These are phyloP conservation scores for Penicillium freii DNA, from an alignment of 2,329 filamentous ascomycete genomes.

Conservation along the genomic window DNA sequence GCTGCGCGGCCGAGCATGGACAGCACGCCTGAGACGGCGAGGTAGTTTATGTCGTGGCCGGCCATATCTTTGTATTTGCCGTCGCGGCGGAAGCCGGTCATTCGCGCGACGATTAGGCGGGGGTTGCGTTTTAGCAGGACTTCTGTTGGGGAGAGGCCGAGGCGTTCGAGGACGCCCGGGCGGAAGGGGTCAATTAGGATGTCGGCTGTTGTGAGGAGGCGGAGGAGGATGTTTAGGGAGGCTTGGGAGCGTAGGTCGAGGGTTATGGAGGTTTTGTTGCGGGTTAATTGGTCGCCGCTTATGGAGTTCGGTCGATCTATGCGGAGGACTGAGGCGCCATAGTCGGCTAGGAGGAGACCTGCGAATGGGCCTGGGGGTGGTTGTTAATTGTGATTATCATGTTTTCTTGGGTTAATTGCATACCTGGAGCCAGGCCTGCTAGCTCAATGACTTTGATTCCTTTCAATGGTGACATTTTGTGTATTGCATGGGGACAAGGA, in stretches of 20 bases:
- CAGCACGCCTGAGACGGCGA: slow-evolving; percentile 80
- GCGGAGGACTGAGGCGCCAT: slow-evolving; percentile 82
- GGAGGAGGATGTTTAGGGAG: slow-evolving; percentile 65
- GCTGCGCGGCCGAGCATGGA: slow-evolving; percentile 69
- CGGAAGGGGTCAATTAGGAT: slow-evolving; percentile 91
- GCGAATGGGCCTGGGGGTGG: slow-evolving; percentile 71
- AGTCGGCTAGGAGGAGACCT: slow-evolving; percentile 83
- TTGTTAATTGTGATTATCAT: slow-evolving; percentile 2
- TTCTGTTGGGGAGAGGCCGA: slow-evolving; percentile 69
- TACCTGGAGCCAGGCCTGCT: slow-evolving; percentile 64
- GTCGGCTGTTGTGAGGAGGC: slow-evolving; percentile 64
- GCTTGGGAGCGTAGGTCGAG: slow-evolving; percentile 70
- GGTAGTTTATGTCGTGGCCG: slow-evolving; percentile 95
- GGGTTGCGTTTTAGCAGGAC: slow-evolving; percentile 68
- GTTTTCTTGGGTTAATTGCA: slow-evolving; percentile 2
- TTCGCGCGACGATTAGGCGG: slow-evolving; percentile 73
- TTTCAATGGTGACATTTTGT: slow-evolving; percentile 42
- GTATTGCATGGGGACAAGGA: background rate
- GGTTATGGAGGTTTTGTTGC: slow-evolving; percentile 76
- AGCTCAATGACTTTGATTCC: slow-evolving; percentile 65
- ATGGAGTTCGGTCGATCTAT: slow-evolving; percentile 64
- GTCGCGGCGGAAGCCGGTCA: slow-evolving; percentile 87
- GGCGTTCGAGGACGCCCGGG: slow-evolving; percentile 82
- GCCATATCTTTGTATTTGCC: slow-evolving; percentile 85
- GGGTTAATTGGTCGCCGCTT: slow-evolving; percentile 70